phyloP scores from a whole-genome alignment of 2,329 filamentous ascomycete genomes.

The Fusarium buxicola region DNA sequence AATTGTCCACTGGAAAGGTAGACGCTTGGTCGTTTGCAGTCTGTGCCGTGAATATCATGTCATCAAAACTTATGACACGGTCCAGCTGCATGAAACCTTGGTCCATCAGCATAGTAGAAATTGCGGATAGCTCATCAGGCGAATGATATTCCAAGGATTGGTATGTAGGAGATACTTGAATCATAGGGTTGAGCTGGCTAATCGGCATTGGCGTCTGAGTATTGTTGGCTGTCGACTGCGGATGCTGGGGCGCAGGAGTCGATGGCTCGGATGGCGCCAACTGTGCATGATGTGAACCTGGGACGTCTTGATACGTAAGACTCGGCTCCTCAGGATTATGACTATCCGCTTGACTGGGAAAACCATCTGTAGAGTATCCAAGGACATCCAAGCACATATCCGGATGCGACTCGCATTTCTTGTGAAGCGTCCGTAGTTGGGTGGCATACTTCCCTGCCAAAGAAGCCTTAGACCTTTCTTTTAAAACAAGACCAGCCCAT shows the following conservation, averaged over 20 bases:
- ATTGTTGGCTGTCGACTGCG: background rate
- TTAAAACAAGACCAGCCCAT: conserved; percentile 38
- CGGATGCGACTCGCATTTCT: conserved; percentile 9
- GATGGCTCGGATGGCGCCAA: fast-evolving
- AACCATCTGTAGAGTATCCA: conserved; percentile 31
- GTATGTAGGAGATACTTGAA: conserved; percentile 27
- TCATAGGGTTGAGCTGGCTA: conserved; percentile 8
- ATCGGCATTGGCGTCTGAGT: background rate
- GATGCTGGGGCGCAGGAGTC: background rate
- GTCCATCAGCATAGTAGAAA: conserved; percentile 49
- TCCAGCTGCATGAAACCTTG: conserved; percentile 50
- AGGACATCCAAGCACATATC: conserved; percentile 23
- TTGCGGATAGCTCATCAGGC: conserved; percentile 45
- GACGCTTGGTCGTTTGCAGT: conserved; percentile 23
- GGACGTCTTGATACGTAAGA: fast-evolving
- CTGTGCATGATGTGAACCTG: fast-evolving
- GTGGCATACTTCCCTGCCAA: conserved; percentile 21
- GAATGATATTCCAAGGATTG: conserved; percentile 12
- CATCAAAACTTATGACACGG: conserved; percentile 51
- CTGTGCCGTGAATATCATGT: conserved; percentile 49
- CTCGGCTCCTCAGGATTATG: background rate
- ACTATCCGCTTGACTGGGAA: background rate
- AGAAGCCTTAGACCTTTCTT: background rate
- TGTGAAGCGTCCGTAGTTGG: conserved; percentile 17
- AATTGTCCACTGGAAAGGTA: conserved; percentile 15